Evolutionary conservation across 2,329 filamentous ascomycete species (phyloP).

Genomic region (Claviceps lovelessii): DNA sequence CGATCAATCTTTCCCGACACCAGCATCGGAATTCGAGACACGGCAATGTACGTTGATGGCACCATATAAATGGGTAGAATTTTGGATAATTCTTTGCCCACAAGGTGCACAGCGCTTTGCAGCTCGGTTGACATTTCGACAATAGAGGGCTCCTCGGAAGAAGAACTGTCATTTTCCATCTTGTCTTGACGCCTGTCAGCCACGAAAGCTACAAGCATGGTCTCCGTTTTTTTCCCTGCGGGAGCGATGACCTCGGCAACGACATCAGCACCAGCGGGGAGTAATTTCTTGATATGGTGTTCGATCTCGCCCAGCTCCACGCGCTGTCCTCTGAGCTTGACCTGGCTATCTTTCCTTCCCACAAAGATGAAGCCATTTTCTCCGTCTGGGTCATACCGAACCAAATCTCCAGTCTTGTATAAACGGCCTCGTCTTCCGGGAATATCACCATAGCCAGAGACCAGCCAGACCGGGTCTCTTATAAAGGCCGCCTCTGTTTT

Average conservation of each 20-base stretch:
- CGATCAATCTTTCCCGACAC: background rate
- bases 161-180: background rate
- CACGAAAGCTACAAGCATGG: slow-evolving; percentile 1
- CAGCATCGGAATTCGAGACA: slow-evolving; percentile 1
- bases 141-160: background rate
- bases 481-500: slow-evolving; percentile 32
- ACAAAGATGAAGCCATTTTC: slow-evolving; percentile 23
- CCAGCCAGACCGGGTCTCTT: slow-evolving; percentile 20
- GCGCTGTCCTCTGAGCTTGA: slow-evolving; percentile 40
- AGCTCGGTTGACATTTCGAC: background rate
- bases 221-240: background rate
- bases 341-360: slow-evolving; percentile 38
- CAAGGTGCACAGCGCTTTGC: background rate
- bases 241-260: background rate
- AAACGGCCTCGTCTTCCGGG: slow-evolving; percentile 12
- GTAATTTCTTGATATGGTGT: slow-evolving; percentile 1
- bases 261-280: background rate
- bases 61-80: background rate
- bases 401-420: slow-evolving; percentile 35
- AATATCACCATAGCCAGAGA: background rate
- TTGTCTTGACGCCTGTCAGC: background rate
- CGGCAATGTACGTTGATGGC: background rate
- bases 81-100: background rate
- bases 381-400: slow-evolving; percentile 19
- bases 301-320: slow-evolving; percentile 27